phyloP scores from a whole-genome alignment of 352 stramenopile genomes.

The Globisporangium takayamanum region DNA sequence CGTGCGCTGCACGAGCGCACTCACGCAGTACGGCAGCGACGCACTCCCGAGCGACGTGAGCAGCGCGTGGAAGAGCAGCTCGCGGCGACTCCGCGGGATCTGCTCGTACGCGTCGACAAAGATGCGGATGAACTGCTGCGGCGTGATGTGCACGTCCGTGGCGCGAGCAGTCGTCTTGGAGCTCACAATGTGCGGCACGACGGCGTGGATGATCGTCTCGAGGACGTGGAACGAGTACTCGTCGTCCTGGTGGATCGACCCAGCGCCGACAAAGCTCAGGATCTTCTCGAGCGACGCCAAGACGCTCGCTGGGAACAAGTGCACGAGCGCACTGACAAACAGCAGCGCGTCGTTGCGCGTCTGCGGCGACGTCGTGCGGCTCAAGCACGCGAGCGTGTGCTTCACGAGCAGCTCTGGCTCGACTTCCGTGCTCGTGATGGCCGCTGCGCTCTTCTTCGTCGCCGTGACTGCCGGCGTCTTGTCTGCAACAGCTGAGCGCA shows the following conservation, averaged over 20 bases:
- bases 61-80: slow-evolving; percentile 60
- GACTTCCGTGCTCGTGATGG: slow-evolving; percentile 13
- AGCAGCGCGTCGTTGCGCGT: slow-evolving; percentile 79
- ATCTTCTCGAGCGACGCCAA: slow-evolving; percentile 76
- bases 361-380: slow-evolving; percentile 56
- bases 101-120: slow-evolving; percentile 73
- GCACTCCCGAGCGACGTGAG: slow-evolving; percentile 44
- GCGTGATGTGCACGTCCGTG: slow-evolving; percentile 29
- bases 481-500: slow-evolving; percentile 10
- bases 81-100: slow-evolving; percentile 51
- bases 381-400: slow-evolving; percentile 63
- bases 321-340: slow-evolving; percentile 76
- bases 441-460: slow-evolving; percentile 7
- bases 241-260: slow-evolving; percentile 65
- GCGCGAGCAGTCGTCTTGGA: slow-evolving; percentile 3
- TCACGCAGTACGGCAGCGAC: slow-evolving; percentile 43
- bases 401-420: slow-evolving; percentile 74
- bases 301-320: slow-evolving; percentile 65
- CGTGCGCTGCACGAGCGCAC: slow-evolving; percentile 46
- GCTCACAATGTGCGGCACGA: slow-evolving; percentile 69
- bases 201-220: slow-evolving; percentile 77
- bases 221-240: slow-evolving; percentile 86
- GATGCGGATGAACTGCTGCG: slow-evolving; percentile 67
- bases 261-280: slow-evolving; percentile 49
- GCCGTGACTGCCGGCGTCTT: slow-evolving; percentile 3